These are phyloP conservation scores for Ophiostoma perfectum DNA, from an alignment of 2,329 filamentous ascomycete genomes.

Conservation along the genomic window DNA sequence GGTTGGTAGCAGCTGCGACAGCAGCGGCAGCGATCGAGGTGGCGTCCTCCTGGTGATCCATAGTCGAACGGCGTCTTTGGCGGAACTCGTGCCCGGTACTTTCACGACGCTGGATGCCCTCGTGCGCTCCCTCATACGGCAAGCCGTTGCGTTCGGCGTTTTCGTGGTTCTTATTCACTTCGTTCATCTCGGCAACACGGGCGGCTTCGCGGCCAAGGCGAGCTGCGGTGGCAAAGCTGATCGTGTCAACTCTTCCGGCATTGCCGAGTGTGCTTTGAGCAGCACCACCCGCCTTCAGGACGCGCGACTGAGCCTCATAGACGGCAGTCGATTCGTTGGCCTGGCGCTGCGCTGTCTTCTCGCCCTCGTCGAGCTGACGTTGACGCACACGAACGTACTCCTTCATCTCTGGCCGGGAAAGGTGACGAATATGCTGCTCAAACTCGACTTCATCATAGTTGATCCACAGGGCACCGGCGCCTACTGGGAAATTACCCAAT, in stretches of 20 bases:
- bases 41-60: slow-evolving; percentile 30
- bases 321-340: slow-evolving; percentile 51
- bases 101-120: slow-evolving; percentile 23
- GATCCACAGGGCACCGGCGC: slow-evolving; percentile 58
- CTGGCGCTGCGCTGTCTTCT: slow-evolving; percentile 43
- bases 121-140: background rate
- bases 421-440: slow-evolving; percentile 48
- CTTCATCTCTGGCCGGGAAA: slow-evolving; percentile 54
- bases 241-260: slow-evolving; percentile 24
- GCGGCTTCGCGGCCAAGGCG: slow-evolving; percentile 21
- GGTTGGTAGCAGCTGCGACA: background rate
- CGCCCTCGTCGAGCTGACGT: slow-evolving; percentile 51
- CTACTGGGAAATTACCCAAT: slow-evolving; percentile 55
- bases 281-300: slow-evolving; percentile 26
- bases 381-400: slow-evolving; percentile 60
- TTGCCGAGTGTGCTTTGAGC: slow-evolving; percentile 27
- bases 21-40: slow-evolving; percentile 17
- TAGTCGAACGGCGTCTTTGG: slow-evolving; percentile 38
- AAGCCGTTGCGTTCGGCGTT: background rate
- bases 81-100: slow-evolving; percentile 40
- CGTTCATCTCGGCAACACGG: slow-evolving; percentile 9
- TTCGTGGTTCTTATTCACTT: background rate
- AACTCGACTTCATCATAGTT: slow-evolving; percentile 57
- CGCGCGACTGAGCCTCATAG: slow-evolving; percentile 41
- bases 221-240: slow-evolving; percentile 26